Base-by-base conservation (phyloP, 2,329 filamentous ascomycete genomes). In the Incumbomyces delicatus region DNA sequence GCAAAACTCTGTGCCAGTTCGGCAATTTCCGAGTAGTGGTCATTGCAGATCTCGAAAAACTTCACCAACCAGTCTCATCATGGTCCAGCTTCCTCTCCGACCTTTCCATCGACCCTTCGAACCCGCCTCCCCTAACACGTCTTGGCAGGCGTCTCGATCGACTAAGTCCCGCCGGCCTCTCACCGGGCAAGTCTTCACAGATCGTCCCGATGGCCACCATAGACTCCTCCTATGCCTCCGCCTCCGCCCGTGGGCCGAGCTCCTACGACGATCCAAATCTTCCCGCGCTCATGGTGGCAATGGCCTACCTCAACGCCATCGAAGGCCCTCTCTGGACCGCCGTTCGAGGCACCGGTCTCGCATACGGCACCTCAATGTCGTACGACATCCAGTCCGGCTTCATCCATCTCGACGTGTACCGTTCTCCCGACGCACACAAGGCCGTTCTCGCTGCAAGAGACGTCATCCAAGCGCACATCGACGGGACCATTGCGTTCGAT, bases 281-380 rank as follows among this genome's bases (percentile, higher is more conserved):
- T 1, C 88, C 92, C 0, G 82, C 89, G 2, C 75, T 95, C 43
- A 78, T 94, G 63, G 89, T 98, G 6, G 88, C 90, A 1, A 79
- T 88, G 41, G 81, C 88, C 16, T 96, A 95, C 61, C 82, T 98
- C 50, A 89, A 95, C 61, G 82, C 88, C 1, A 85, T 94, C 14
- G 92, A 98, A 65, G 92, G 92, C 0, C 92, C 92, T 1, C 78
- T 98, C 29, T 96, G 92, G 90, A 84, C 84, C 53, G 87, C 87
- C 0, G 85, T 96, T 41, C 87, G 92, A 39, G 92, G 92, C 47
- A 92, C 87, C 36, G 92, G 92, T 37, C 80, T 96, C 44, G 92
- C 92, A 0, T 98, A 98, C 61, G 89, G 89, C 44, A 83, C 85
- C 1, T 80, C 77, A 57, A 94, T 96, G 60, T 75, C 75, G 37